Evolutionary conservation across 495 filamentous ascomycete species (phyloP), one percentile per base, ranked within the genome.

Genomic region (Chaetomidium leptoderma): DNA sequence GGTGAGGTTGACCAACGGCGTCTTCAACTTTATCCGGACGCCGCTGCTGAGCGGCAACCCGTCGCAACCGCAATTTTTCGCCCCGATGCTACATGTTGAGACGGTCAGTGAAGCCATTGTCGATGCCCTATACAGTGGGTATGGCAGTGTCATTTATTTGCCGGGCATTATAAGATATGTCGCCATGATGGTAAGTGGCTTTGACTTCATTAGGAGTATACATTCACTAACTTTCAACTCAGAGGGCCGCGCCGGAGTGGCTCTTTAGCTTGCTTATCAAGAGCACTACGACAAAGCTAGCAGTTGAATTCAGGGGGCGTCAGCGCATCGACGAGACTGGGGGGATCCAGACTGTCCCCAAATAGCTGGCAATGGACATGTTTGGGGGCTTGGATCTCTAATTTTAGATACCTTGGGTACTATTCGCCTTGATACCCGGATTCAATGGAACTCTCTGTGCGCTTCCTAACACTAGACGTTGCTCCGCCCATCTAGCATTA

Each of bases 61-160:
- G 9, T 61, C 63, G 16, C 63, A 72, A 48, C 60, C 71, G 3
- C 60, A 57, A 9, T 74, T 75, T 26, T 1, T 74, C 2, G 59
- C 63, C 29, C 72, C 74, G 27, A 27, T 74, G n/a, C 36, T 76
- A 19, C 67, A 75, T 53, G 63, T 71, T 3, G 69, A 73, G 37
- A 72, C 71, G 6, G 72, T 72, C 0, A 63, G 60, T 32, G 67
- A 76, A 57, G 53, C 61, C 0, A 67, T 76, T 50, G 70, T 72
- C 0, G 58, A 71, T 44, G 55, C 50, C 7, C 39, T 73, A 21
- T 64, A 73, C 40, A 70, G 68, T 52, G 68, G 70, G 3, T 64
- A 69, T 17, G 69, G 74, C 9, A 35, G 30, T 1, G 67, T 63
- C 0, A 63, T 74, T 9, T 69, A 65, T 33, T 48, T 76, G 26